A percentile compares a stretch with the other conserved stretches of the same genome.
Conservation (phyloP, 805 yeast species). For the Myxozyma neotropica region DNA sequence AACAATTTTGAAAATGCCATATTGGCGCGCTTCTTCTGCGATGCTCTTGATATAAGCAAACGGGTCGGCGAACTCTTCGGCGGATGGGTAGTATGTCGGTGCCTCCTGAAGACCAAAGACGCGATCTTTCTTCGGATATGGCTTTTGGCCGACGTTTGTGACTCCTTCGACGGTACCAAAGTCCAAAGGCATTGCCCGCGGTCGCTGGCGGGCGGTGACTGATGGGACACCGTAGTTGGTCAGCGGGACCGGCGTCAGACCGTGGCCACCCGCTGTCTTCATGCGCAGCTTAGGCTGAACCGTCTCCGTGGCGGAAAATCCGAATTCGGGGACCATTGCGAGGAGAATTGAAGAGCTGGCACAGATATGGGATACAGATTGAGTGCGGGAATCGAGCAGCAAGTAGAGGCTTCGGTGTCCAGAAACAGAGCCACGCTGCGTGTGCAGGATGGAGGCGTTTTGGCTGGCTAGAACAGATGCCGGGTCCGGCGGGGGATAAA, state of each 20-base stretch:
- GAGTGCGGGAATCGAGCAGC: too few relatives aligned
- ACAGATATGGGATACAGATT: background rate
- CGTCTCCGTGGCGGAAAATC: background rate
- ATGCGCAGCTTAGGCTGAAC: slow-evolving; percentile 12
- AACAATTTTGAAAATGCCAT: slow-evolving; percentile 75
- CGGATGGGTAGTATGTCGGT: slow-evolving; percentile 63
- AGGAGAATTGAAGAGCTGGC: background rate
- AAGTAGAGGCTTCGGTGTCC: too few relatives aligned
- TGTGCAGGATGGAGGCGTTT: too few relatives aligned
- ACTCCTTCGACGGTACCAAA: slow-evolving; percentile 17
- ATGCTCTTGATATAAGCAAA: slow-evolving; percentile 62
- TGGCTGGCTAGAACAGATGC: too few relatives aligned
- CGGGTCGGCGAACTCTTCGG: slow-evolving; percentile 64
- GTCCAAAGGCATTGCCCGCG: slow-evolving; percentile 21
- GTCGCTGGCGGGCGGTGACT: slow-evolving; percentile 27
- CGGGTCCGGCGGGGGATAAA: too few relatives aligned
- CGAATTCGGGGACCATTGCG: slow-evolving; percentile 9
- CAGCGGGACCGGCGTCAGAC: slow-evolving; percentile 16
- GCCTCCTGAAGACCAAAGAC: slow-evolving; percentile 45
- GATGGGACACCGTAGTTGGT: slow-evolving; percentile 28
- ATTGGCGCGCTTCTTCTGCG: slow-evolving; percentile 53
- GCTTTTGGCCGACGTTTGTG: slow-evolving; percentile 8
- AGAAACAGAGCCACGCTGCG: too few relatives aligned
- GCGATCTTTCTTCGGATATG: slow-evolving; percentile 21
- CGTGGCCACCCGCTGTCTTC: background rate